Base-by-base conservation (phyloP, 2,329 filamentous ascomycete genomes). In the Clarireedia monteithiana region DNA sequence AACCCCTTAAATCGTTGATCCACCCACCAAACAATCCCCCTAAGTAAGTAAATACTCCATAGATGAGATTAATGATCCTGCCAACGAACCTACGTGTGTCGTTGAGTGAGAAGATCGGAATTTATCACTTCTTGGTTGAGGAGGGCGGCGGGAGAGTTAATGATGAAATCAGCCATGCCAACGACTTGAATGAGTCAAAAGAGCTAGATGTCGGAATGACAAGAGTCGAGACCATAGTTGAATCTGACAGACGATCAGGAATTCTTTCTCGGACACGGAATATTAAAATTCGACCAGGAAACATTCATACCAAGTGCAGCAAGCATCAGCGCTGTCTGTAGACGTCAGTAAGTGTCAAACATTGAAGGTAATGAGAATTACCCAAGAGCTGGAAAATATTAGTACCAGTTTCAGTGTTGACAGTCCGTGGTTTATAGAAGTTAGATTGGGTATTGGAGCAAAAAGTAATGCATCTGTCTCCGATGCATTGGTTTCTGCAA, bases 61-160 rank as follows among this genome's bases (percentile, higher is more conserved):
- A 89, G 48, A 89, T 76, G 58, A 90, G 77, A 67, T 89, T 90
- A 63, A 88, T 75, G 53, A 72, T 71, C 1, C 86, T 86, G 68
- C 89, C 85, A 81, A 83, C 89, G 12, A 85, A 74, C 3, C 86
- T 86, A 53, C 86, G 74, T 51, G n/a, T 88, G 82, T 17, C 85
- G 75, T 39, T 90, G 72, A 0, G 85, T 78, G 4, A 91, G 79
- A n/a, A 89, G 75, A 66, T 91, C 87, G 58, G 80, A 85, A 61
- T 89, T 69, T 47, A 90, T 69, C 50, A 90, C 87, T 10, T 84
- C 85, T 1, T 83, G 84, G 10, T 84, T 85, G 10, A 20, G 20
- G 20, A 20, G 20, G 20, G 20, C 20, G 1, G 30, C 10, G 30
- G 30, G 10, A 4, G 10, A 4, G 9, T 5, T 14, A n/a, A n/a